Evolutionary conservation across 371 early-diverging fungal species (phyloP).

Genomic region (Mucor irregularis): DNA sequence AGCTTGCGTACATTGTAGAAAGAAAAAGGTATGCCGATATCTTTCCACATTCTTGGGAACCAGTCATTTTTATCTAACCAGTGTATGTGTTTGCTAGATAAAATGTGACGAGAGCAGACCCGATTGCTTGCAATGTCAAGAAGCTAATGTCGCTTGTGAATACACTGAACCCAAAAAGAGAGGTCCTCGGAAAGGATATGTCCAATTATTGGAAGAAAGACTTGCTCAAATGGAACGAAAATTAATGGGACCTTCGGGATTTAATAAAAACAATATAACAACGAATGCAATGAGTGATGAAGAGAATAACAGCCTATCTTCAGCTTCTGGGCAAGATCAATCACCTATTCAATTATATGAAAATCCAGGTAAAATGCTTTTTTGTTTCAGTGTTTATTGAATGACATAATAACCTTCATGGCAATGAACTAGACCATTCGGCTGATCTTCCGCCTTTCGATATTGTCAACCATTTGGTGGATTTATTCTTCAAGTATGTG

Average conservation of each 20-base stretch:
- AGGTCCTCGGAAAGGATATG: conserved; percentile 79
- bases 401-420: too few species aligned
- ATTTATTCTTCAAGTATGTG: conserved; percentile 58
- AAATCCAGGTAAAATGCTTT: conserved; percentile 8
- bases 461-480: conserved; percentile 53
- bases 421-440: conserved; percentile 10
- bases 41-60: too few species aligned
- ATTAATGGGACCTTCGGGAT: conserved; percentile 29
- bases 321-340: not conserved
- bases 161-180: conserved; percentile 74
- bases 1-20: conserved; percentile 82
- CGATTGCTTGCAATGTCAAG: conserved; percentile 76
- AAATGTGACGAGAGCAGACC: conserved; percentile 80
- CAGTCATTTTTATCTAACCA: too few species aligned
- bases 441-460: conserved; percentile 44
- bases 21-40: conserved; percentile 69
- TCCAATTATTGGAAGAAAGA: conserved; percentile 70
- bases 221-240: conserved; percentile 66
- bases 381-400: not conserved
- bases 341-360: conserved; percentile 22
- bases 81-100: conserved; percentile 49
- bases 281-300: not conserved
- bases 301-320: conserved; percentile 4
- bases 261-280: not conserved
- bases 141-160: conserved; percentile 63